phyloP scores from a whole-genome alignment of 768 basidiomycete genomes.

The Crassisporium funariophilum region DNA sequence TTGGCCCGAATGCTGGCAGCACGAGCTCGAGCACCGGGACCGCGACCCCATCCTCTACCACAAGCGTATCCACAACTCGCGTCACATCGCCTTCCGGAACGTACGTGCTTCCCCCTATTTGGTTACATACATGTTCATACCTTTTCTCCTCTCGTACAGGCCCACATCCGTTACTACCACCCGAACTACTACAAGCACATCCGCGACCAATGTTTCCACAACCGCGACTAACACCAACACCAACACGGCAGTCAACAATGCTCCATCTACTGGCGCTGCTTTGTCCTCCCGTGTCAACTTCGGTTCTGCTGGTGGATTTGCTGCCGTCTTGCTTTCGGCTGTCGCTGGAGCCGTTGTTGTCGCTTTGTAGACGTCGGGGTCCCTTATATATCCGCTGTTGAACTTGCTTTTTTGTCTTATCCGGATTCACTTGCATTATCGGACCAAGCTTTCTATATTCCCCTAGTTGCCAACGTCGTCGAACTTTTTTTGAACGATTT shows the following conservation, averaged over 20 bases:
- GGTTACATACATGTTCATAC: too few relatives aligned
- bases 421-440: background rate
- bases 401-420: background rate
- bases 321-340: constrained; percentile 43
- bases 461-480: too few relatives aligned
- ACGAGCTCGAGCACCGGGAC: constrained; percentile 8
- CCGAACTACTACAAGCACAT: constrained; percentile 13
- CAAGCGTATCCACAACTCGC: background rate
- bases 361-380: constrained; percentile 35
- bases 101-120: background rate
- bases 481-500: too few relatives aligned
- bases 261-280: constrained; percentile 31
- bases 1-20: constrained; percentile 27
- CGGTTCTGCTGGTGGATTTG: constrained; percentile 20
- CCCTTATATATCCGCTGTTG: background rate
- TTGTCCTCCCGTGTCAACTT: constrained; percentile 33
- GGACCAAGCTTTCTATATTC: background rate
- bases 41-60: constrained; percentile 4
- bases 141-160: too few relatives aligned
- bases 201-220: constrained; percentile 7
- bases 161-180: constrained; percentile 10
- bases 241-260: constrained; percentile 17
- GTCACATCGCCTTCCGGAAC: too few relatives aligned
- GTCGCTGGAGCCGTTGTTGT: constrained; percentile 51
- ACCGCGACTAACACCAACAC: constrained; percentile 15